These are phyloP conservation scores for Lycium ferocissimum DNA, from an alignment of 257 asterid species.

Conservation along the genomic window DNA sequence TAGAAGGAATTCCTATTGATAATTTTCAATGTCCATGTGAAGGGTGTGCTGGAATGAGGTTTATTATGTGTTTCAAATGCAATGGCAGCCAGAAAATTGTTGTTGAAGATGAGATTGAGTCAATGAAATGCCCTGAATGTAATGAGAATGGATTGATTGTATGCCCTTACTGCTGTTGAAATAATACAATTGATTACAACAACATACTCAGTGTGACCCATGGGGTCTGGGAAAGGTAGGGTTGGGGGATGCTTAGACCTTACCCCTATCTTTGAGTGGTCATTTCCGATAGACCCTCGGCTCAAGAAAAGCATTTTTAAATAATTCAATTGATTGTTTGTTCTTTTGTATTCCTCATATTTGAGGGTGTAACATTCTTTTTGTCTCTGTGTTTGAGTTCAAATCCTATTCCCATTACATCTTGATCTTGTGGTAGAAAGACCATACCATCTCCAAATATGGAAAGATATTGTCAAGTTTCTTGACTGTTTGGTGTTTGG, in stretches of 20 bases:
- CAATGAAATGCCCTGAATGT: conserved; percentile 55
- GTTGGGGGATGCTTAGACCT: too few species aligned
- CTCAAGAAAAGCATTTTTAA: neutral
- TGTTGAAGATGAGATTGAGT: conserved; percentile 48
- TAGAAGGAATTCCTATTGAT: conserved; percentile 70
- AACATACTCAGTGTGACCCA: too few species aligned
- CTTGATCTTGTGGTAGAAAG: neutral
- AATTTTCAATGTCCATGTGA: conserved; percentile 60
- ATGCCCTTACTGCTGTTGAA: conserved; percentile 82
- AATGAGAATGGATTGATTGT: conserved; percentile 58
- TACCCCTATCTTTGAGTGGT: too few species aligned
- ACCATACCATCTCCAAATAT: neutral
- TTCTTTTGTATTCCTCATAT: conserved; percentile 10
- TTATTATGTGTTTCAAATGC: conserved; percentile 80
- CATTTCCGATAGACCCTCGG: too few species aligned
- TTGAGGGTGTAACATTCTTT: conserved; percentile 23
- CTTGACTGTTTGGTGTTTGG: conserved; percentile 16
- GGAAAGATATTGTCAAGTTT: neutral
- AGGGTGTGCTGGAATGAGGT: conserved; percentile 80
- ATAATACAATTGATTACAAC: conserved; percentile 8
- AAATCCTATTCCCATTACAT: neutral
- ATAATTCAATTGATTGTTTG: conserved; percentile 11
- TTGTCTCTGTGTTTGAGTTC: neutral
- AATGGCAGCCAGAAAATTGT: conserved; percentile 75
- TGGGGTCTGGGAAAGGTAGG: too few species aligned